Conservation (phyloP, 371 early-diverging fungal species). For the Apophysomyces sp. region DNA sequence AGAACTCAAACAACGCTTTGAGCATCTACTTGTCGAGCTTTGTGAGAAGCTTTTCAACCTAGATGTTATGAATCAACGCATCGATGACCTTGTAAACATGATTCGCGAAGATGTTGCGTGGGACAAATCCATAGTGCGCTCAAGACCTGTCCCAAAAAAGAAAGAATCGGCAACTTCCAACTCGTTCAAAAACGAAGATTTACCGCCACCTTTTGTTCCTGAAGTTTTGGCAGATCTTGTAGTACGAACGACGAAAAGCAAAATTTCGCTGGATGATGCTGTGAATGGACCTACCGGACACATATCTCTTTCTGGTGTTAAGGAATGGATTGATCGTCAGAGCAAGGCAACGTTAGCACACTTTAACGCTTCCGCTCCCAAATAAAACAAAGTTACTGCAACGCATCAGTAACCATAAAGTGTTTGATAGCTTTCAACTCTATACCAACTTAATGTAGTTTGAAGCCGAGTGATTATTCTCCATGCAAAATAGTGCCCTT, state of each 20-base stretch:
- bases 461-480: no score
- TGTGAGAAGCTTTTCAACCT: conserved; percentile 23
- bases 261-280: conserved; percentile 13
- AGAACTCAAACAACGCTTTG: conserved; percentile 19
- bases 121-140: conserved; percentile 14
- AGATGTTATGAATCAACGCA: not conserved
- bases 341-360: not conserved
- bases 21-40: conserved; percentile 18
- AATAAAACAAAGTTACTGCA: no score
- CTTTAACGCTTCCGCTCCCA: not conserved
- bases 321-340: conserved; percentile 15
- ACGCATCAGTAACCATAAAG: no score
- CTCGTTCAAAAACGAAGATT: not conserved
- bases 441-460: no score
- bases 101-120: conserved; percentile 16
- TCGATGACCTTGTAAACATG: conserved; percentile 8
- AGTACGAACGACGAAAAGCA: not conserved
- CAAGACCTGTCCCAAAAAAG: not conserved
- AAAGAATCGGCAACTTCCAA: not conserved
- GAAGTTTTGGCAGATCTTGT: not conserved
- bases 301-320: conserved; percentile 14
- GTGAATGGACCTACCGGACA: conserved; percentile 23
- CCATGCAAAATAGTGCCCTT: no score
- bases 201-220: not conserved
- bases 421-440: no score